phyloP scores from a whole-genome alignment of 345 rosid species.

The Arabidopsis arenosa region DNA sequence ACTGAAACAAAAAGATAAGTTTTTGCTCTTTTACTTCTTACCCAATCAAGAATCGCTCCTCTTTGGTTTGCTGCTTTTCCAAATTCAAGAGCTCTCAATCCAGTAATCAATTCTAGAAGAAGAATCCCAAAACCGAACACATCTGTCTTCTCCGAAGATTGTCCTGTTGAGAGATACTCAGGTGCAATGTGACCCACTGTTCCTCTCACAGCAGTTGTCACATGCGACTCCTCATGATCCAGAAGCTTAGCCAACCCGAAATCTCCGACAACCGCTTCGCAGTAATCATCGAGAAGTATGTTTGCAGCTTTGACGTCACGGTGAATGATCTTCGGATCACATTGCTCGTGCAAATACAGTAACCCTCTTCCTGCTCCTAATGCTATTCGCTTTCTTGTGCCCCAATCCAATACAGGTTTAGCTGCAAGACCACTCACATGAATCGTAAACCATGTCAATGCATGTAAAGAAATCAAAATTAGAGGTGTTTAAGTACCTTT shows the following conservation, averaged over 20 bases:
- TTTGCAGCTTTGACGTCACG: conserved; percentile 98
- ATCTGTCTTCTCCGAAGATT: conserved; percentile 96
- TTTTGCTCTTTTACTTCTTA: conserved; percentile 40
- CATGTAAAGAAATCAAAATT: background rate
- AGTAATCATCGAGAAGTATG: conserved; percentile 82
- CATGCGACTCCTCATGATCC: conserved; percentile 88
- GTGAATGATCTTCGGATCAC: conserved; percentile 97
- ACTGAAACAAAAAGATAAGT: background rate
- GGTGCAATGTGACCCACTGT: conserved; percentile 98
- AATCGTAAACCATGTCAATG: conserved; percentile 15
- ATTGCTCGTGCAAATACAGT: conserved; percentile 90
- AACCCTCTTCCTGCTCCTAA: conserved; percentile 95
- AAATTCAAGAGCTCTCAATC: conserved; percentile 84
- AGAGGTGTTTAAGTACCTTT: conserved; percentile 53
- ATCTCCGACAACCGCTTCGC: conserved; percentile 93
- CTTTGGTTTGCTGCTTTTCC: conserved; percentile 81
- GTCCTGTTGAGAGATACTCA: conserved; percentile 92
- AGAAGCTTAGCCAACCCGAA: conserved; percentile 91
- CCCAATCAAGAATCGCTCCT: conserved; percentile 95
- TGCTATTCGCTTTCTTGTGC: conserved; percentile 86
- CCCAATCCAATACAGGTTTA: conserved; percentile 86
- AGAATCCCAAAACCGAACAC: conserved; percentile 95
- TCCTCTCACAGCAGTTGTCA: conserved; percentile 94
- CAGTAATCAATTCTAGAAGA: conserved; percentile 78
- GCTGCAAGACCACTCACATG: conserved; percentile 50